phyloP scores from a whole-genome alignment of 352 stramenopile genomes.

The Thalassiosira livingstoniorum region DNA sequence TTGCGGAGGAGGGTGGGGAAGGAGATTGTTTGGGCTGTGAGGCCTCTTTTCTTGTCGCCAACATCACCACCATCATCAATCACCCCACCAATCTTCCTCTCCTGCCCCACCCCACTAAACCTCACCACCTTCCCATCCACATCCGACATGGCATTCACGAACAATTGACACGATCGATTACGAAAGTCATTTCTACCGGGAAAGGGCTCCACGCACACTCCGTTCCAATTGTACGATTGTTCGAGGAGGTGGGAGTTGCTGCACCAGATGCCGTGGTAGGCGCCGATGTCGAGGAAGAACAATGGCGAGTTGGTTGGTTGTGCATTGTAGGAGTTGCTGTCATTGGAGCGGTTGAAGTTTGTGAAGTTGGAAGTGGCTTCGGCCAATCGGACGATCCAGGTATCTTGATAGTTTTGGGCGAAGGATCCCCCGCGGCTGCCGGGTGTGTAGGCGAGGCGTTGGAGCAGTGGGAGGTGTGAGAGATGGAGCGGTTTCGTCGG shows the following conservation, averaged over 20 bases:
- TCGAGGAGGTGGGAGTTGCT: slow-evolving; percentile 12
- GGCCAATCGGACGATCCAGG: slow-evolving; percentile 16
- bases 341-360: background rate
- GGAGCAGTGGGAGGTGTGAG: slow-evolving; percentile 1
- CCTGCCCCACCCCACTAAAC: slow-evolving; percentile 11
- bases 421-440: slow-evolving; percentile 1
- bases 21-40: slow-evolving; percentile 1
- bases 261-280: slow-evolving; percentile 10
- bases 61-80: background rate
- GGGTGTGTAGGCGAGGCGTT: slow-evolving; percentile 10
- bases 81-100: background rate
- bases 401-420: slow-evolving; percentile 32
- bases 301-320: too few species aligned
- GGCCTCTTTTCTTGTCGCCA: background rate
- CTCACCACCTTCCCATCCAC: slow-evolving; percentile 2
- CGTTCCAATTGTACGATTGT: background rate
- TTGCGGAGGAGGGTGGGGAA: slow-evolving; percentile 3
- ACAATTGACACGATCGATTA: slow-evolving; percentile 18
- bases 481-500: too few species aligned
- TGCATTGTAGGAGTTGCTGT: too few species aligned
- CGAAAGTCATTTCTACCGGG: slow-evolving; percentile 20
- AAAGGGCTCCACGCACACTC: slow-evolving; percentile 18
- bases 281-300: slow-evolving; percentile 15
- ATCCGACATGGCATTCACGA: slow-evolving; percentile 31
- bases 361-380: background rate